phyloP scores from a whole-genome alignment of 331 rosid species.

The Quercus lobata region DNA sequence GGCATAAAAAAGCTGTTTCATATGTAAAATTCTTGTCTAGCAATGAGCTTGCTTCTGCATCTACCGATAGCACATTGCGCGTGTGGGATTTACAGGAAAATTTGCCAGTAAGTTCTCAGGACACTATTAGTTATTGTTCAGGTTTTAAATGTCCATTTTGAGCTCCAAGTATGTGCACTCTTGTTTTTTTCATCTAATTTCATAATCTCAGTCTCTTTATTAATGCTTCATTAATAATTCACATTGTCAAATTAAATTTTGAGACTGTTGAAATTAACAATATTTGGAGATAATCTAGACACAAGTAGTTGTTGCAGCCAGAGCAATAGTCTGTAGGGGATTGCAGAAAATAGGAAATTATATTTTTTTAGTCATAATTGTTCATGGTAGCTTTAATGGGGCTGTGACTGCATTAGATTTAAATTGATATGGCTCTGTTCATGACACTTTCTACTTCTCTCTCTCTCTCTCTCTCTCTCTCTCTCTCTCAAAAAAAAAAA shows the following conservation, averaged over 20 bases:
- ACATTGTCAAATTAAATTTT: neutral
- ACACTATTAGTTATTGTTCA: neutral
- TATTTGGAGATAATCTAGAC: neutral
- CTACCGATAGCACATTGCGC: conserved; percentile 83
- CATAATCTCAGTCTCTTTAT: neutral
- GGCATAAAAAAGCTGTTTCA: conserved; percentile 89
- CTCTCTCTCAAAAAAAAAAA: too few species aligned
- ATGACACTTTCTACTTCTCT: neutral
- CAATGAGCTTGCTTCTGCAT: conserved; percentile 91
- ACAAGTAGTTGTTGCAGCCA: neutral
- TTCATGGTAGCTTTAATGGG: neutral
- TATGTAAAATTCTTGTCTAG: conserved; percentile 88
- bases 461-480: too few species aligned
- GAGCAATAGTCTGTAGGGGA: neutral
- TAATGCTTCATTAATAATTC: neutral
- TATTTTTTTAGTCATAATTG: neutral
- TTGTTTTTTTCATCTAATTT: neutral
- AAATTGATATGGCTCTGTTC: neutral
- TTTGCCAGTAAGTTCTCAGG: conserved; percentile 56
- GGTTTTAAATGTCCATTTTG: conserved; percentile 1
- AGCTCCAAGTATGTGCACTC: neutral
- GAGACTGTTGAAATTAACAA: neutral
- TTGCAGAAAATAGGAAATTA: neutral
- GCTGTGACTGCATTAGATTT: neutral
- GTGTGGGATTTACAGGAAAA: conserved; percentile 91